phyloP scores from a whole-genome alignment of 1,139 yeast species.

The Candida freyschussii region DNA sequence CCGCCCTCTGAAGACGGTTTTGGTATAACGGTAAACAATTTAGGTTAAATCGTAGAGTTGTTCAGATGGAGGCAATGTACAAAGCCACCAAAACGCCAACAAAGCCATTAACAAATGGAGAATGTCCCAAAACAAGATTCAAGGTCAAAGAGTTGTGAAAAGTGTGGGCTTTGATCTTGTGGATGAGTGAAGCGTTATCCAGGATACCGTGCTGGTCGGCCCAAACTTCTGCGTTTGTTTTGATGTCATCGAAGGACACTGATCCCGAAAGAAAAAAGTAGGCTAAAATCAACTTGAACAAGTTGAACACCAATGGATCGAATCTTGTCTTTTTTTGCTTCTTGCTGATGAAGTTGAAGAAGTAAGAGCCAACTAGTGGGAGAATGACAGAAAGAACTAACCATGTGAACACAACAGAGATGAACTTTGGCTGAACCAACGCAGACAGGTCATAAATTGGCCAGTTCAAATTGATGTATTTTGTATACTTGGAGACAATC shows the following conservation, averaged over 20 bases:
- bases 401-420: slow-evolving; percentile 32
- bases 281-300: slow-evolving; percentile 43
- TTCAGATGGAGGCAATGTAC: slow-evolving; percentile 30
- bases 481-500: slow-evolving; percentile 19
- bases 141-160: slow-evolving; percentile 25
- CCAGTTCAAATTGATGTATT: slow-evolving; percentile 12
- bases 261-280: slow-evolving; percentile 34
- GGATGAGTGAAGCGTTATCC: slow-evolving; percentile 13
- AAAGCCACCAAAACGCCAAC: slow-evolving; percentile 30
- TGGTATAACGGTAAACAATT: too few species aligned
- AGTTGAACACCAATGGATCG: slow-evolving; percentile 57
- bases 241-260: slow-evolving; percentile 25
- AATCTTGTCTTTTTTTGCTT: slow-evolving; percentile 37
- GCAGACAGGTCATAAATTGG: slow-evolving; percentile 18
- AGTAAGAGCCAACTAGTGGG: slow-evolving; percentile 46
- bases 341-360: slow-evolving; percentile 43
- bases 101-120: slow-evolving; percentile 29
- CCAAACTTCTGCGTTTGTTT: slow-evolving; percentile 25
- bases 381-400: slow-evolving; percentile 25
- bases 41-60: neutral
- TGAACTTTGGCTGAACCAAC: slow-evolving; percentile 22
- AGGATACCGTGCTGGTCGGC: slow-evolving; percentile 25
- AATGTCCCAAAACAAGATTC: slow-evolving; percentile 28
- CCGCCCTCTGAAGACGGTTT: too few species aligned
- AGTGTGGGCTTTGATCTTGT: slow-evolving; percentile 19